Evolutionary conservation across 2,329 filamentous ascomycete species (phyloP).

Genomic region (Penicillium hesseltinei): DNA sequence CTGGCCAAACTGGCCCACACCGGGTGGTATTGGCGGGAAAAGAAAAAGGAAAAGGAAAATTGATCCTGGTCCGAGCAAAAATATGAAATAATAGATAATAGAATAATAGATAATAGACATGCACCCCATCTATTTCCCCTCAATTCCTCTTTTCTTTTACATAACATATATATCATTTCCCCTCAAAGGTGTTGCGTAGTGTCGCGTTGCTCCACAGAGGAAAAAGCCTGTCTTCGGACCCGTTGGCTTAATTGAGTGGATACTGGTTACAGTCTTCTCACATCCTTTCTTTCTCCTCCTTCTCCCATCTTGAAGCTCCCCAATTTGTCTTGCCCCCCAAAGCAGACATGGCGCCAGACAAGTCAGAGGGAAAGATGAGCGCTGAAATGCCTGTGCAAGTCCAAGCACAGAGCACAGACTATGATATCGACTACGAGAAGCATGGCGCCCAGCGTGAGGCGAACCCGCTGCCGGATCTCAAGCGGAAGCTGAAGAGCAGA

Average conservation of each 20-base stretch:
- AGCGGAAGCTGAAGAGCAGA: slow-evolving; percentile 75
- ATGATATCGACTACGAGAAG: slow-evolving; percentile 40
- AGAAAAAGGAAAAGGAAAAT: background rate
- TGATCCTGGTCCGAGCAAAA: background rate
- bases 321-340: background rate
- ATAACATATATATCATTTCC: slow-evolving; percentile 16
- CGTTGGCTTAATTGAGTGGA: slow-evolving; percentile 12
- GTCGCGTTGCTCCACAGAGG: slow-evolving; percentile 13
- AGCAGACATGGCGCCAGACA: slow-evolving; percentile 28
- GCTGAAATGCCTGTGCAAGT: slow-evolving; percentile 24
- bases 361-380: slow-evolving; percentile 26
- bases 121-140: background rate
- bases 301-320: background rate
- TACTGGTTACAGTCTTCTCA: slow-evolving; percentile 8
- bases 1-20: slow-evolving; percentile 7
- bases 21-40: background rate
- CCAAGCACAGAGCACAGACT: slow-evolving; percentile 13
- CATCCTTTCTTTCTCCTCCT: slow-evolving; percentile 12
- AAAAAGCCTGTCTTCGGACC: slow-evolving; percentile 11
- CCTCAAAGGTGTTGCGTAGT: slow-evolving; percentile 5
- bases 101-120: background rate
- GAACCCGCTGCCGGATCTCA: slow-evolving; percentile 62
- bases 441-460: slow-evolving; percentile 47
- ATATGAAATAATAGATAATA: background rate
- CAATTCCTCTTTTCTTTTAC: slow-evolving; percentile 22